These are phyloP conservation scores for Delonix regia DNA, from an alignment of 306 rosid species.

Conservation along the genomic window DNA sequence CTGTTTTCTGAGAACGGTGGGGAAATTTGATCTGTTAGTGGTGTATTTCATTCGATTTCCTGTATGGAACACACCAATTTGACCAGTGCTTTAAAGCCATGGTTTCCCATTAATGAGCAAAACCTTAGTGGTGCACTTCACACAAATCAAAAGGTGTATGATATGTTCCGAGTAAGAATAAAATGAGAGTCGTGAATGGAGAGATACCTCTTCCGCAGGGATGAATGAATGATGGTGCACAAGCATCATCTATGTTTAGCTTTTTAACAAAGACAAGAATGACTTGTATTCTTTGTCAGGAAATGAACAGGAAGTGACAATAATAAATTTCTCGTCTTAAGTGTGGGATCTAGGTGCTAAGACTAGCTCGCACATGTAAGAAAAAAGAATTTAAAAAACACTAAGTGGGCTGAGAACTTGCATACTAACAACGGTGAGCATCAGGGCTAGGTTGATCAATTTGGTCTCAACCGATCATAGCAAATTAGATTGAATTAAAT, in stretches of 20 bases:
- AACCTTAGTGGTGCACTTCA: conserved; percentile 5
- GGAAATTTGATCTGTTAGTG: neutral
- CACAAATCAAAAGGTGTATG: conserved; percentile 2
- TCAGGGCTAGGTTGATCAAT: too few species aligned
- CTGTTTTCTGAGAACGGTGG: too few species aligned
- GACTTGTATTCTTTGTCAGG: neutral
- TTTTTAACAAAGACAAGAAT: neutral
- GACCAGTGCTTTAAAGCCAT: neutral
- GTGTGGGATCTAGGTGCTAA: neutral
- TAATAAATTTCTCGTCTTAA: neutral
- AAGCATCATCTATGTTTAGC: neutral
- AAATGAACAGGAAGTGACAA: neutral
- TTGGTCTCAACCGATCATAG: too few species aligned
- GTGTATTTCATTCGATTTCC: conserved; percentile 21
- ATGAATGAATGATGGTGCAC: neutral
- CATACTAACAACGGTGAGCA: too few species aligned
- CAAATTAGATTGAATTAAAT: too few species aligned
- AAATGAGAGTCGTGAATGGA: conserved; percentile 11
- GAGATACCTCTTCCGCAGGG: neutral
- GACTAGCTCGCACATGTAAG: neutral
- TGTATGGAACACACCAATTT: conserved; percentile 28
- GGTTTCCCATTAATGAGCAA: neutral
- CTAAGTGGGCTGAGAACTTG: neutral
- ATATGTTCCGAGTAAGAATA: conserved; percentile 13
- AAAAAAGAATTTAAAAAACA: too few species aligned